Base-by-base conservation (phyloP, 441 rosid genomes). In the Iberis amara region DNA sequence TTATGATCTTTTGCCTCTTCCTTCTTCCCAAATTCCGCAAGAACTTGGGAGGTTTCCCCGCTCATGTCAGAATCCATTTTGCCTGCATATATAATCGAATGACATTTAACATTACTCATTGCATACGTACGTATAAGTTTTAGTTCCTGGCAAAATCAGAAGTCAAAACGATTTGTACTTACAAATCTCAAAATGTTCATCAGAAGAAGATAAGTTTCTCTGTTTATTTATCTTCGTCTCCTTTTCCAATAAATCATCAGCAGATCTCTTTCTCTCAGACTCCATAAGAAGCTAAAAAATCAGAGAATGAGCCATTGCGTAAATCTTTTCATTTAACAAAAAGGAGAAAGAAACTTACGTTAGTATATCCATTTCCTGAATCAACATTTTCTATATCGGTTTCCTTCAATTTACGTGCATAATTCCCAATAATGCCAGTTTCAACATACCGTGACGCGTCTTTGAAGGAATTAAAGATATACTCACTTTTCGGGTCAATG, bases 401-500 rank as follows among this genome's bases (percentile, higher is more conserved):
- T 37, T 71, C 86, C 53, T 73, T 83, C 30, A 77, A 59, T 57
- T 74, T 85, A 65, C 69, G 68, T 0, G 92, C 90, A 63, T 71
- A 71, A 63, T 50, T 72, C 57, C 98, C 88, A 44, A 71, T 24
- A 24, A 70, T 68, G 3, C 92, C 96, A 30, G 88, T 86, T 50
- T 76, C 73, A 65, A 81, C 70, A 73, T 81, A 90, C 23, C 85
- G 79, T 71, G 60, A 70, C 10, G 85, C 95, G 38, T 73, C 88
- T 75, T 62, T 90, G 82, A 87, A 79, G 15, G 96, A 90, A 35
- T 79, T 85, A 67, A 90, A 85, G 54, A 75, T 65, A 73, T 74
- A 85, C 61, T 77, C 89, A 73, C 81, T 80, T 38, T 65, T 74
- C 65, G 96, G 94, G 72, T 85, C 94, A 40, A 68, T 78, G 81